Evolutionary conservation across 257 asterid species (phyloP).

Genomic region (Solanum microdontum): DNA sequence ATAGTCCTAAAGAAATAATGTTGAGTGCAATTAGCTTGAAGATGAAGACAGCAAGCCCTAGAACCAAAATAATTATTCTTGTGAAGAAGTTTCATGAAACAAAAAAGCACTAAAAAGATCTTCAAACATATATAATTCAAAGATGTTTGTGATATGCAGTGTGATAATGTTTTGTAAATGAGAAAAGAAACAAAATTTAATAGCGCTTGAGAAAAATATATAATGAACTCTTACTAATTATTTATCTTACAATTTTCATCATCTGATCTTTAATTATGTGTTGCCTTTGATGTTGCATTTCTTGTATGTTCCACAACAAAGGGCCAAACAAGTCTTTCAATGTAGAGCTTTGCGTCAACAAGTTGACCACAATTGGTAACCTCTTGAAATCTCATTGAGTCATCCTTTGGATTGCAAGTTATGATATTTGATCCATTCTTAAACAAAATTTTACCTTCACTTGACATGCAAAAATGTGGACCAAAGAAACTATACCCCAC

Average conservation of each 20-base stretch:
- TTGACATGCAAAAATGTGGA: not conserved
- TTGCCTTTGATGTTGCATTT: not conserved
- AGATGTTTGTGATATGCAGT: not conserved
- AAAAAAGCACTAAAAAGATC: not conserved
- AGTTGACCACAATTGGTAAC: not conserved
- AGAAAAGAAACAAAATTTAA: not conserved
- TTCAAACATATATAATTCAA: not conserved
- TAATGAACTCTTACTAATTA: not conserved
- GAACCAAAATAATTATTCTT: not conserved
- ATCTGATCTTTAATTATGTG: not conserved
- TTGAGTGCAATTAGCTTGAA: not conserved
- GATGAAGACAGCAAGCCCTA: not conserved
- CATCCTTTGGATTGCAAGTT: not conserved
- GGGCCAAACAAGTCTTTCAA: conserved; percentile 30
- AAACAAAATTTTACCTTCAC: not conserved
- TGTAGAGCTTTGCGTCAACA: not conserved
- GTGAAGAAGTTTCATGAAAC: not conserved
- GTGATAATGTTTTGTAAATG: not conserved
- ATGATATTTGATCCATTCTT: not conserved
- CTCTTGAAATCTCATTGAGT: not conserved
- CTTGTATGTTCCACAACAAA: not conserved
- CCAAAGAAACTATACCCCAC: not conserved
- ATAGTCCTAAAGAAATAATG: not conserved
- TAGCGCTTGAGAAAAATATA: not conserved
- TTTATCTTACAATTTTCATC: not conserved